Conservation (phyloP, 2,329 filamentous ascomycete genomes). For the Pleurostoma richardsiae region DNA sequence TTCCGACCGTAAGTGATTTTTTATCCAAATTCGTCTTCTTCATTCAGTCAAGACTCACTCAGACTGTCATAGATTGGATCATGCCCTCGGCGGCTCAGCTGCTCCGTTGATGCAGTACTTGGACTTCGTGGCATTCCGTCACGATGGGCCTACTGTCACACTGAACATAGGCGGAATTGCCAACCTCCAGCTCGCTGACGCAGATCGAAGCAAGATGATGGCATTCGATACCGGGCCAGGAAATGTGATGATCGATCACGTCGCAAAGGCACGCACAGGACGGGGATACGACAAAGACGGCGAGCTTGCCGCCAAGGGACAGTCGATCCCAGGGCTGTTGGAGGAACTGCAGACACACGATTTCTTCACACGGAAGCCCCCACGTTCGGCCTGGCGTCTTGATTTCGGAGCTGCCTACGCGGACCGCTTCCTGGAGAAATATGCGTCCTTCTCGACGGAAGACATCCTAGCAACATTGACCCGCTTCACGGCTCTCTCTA, state of each 20-base stretch:
- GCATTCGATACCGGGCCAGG: conserved; percentile 22
- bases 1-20: conserved; percentile 12
- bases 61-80: conserved; percentile 10
- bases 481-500: conserved; percentile 14
- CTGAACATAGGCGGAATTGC: conserved; percentile 25
- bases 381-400: conserved; percentile 19
- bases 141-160: conserved; percentile 15
- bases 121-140: conserved; percentile 21
- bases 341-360: conserved; percentile 13
- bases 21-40: no score
- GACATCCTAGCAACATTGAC: conserved; percentile 17
- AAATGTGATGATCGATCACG: conserved; percentile 24
- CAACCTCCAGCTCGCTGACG: conserved; percentile 20
- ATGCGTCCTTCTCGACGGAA: conserved; percentile 12
- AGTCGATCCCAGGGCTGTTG: conserved; percentile 13
- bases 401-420: conserved; percentile 20
- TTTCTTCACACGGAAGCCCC: conserved; percentile 19
- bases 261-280: conserved; percentile 17
- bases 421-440: conserved; percentile 12
- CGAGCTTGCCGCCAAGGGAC: conserved; percentile 16
- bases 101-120: conserved; percentile 24
- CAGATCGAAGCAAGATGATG: conserved; percentile 22
- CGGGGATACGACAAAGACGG: conserved; percentile 18
- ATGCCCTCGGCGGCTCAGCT: conserved; percentile 19
- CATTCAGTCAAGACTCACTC: no score